Base-by-base conservation (phyloP, 495 filamentous ascomycete genomes). In the Lasiosphaeris hirsuta region DNA sequence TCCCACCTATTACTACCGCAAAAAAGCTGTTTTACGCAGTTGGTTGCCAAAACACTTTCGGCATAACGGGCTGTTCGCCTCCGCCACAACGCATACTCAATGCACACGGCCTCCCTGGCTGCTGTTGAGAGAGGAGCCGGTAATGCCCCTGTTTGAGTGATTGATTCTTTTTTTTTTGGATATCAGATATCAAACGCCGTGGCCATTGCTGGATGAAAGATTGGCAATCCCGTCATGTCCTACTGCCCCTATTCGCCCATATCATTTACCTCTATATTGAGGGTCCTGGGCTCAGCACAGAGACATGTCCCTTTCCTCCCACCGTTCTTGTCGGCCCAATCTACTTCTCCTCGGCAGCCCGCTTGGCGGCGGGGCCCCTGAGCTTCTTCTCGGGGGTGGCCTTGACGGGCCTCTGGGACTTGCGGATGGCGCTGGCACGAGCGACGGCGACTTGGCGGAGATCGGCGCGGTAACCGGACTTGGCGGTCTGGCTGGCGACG, bases 391-490 rank as follows among this genome's bases (percentile, higher is more conserved):
- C 83, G 62, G 85, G 82, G 53, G 76, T 69, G 15, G 87, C 84
- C 85, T 96, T 96, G 78, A 86, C 84, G 54, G 85, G 72, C 67
- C 79, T 78, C 81, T 96, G 89, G 54, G 87, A 87, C 63, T 80
- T 75, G 72, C 88, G 89, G 78, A 97, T 82, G 66, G 90, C 90
- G 71, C 86, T 90, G 63, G 88, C 93, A 65, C 94, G 90, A 72
- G 92, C 81, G 70, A 97, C 87, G 61, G 92, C 92, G 63, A 85
- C 86, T 67, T 86, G 81, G 61, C 91, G 89, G 72, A 98, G 81
- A 71, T 98, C 94, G 65, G 86, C 71, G 70, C 94, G 86, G 84
- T 94, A 95, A 64, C 84, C 80, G 72, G 82, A 79, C 84, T 90
- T 92, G 68, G 91, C 89, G 58, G 86, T 86, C 70, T 77, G 77